phyloP scores from a whole-genome alignment of 345 rosid genomes.

The Acer negundo region DNA sequence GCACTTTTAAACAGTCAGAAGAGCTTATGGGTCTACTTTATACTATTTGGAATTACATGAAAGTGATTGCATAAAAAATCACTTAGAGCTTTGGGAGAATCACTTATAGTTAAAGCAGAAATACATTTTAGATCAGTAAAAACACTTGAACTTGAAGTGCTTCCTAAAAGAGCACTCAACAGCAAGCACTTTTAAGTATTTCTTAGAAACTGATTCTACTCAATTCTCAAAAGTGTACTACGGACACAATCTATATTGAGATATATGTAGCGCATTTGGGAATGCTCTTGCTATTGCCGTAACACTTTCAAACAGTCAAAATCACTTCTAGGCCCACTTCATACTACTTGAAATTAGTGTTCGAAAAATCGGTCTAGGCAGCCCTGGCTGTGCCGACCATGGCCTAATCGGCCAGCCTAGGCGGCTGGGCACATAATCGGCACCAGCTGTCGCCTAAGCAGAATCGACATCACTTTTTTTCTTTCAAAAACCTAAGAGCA shows the following conservation, averaged over 20 bases:
- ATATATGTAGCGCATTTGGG: not conserved
- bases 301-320: not conserved
- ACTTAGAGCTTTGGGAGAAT: not conserved
- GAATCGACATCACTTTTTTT: too few species aligned
- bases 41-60: not conserved
- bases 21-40: not conserved
- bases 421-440: too few species aligned
- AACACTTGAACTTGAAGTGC: not conserved
- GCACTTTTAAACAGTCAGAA: not conserved
- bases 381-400: too few species aligned
- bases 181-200: not conserved
- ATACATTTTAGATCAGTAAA: not conserved
- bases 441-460: too few species aligned
- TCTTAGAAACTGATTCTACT: not conserved
- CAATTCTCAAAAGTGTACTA: not conserved
- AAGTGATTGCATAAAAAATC: not conserved
- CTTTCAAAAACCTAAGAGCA: too few species aligned
- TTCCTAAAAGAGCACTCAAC: not conserved
- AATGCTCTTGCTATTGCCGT: not conserved
- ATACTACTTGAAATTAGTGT: not conserved
- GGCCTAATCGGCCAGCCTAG: too few species aligned
- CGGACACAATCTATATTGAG: not conserved
- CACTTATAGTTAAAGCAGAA: not conserved
- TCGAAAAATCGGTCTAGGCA: too few species aligned
- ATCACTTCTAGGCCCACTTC: not conserved